Base-by-base conservation (phyloP, 2,329 filamentous ascomycete genomes). In the Ophiostoma australiae region DNA sequence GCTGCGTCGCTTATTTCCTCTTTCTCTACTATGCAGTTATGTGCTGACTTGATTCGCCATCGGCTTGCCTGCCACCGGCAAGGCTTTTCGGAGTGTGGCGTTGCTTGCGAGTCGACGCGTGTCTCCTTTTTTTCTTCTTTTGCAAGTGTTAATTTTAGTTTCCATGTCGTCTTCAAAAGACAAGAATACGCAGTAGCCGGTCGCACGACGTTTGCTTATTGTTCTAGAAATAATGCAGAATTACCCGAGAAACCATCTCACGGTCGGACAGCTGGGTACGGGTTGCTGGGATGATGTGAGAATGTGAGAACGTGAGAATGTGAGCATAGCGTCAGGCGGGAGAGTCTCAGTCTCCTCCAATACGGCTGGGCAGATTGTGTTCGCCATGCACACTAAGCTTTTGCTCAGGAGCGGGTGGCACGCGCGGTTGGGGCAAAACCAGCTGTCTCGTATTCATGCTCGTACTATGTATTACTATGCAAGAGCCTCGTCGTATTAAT, bases 61-160 rank as follows among this genome's bases (percentile, higher is more conserved):
- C 37, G 37, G 10, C 23, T 23, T n/a, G 48, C 48, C 44, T 23
- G 48, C n/a, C 8, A 39, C 8, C 8, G 35, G 17, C n/a, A 23
- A n/a, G 48, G 55, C 55, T 31, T 33, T 61, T 63, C 15, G 58
- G 13, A 33, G 10, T 27, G 27, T 63, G 58, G 58, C 58, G 58
- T 33, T 63, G 58, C 58, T 63, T 63, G 58, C 58, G 58, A 63
- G 58, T 63, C 58, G 27, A 63, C 58, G 58, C 58, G 58, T 63
- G 27, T 4, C 58, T 2, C 27, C 27, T 23, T 55, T 10, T 23
- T 55, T 10, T 55, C 8, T 11, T 55, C 8, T 41, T 15, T 41
- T 41, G 15, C 39, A 15, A 11, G 39, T 15, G 10, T 41, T n/a
- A n/a, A n/a, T 15, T 48, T 48, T 15, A 41, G 15, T 15, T 17